These are phyloP conservation scores for Pseudogymnoascus sp. DNA, from an alignment of 2,329 filamentous ascomycete species.

Conservation along the genomic window DNA sequence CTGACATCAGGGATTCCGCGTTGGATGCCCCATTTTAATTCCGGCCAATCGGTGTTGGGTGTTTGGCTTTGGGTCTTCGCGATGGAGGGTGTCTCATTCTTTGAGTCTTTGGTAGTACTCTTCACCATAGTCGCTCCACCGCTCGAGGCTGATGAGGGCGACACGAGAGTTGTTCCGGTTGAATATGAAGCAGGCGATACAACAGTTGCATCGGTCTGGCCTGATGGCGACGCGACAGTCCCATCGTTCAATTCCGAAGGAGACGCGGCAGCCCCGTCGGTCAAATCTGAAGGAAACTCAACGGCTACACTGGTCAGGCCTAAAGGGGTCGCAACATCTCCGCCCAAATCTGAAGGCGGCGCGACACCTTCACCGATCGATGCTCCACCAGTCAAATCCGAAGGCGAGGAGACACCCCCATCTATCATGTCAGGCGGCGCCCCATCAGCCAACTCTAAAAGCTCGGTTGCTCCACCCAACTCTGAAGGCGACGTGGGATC, in stretches of 20 bases:
- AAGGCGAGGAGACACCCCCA: neutral
- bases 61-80: neutral
- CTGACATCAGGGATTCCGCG: constrained; percentile 23
- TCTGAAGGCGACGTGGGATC: neutral
- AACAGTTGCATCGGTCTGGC: neutral
- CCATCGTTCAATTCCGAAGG: neutral
- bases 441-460: neutral
- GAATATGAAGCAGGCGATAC: neutral
- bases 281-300: neutral
- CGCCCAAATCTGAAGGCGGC: neutral
- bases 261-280: neutral
- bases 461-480: no score
- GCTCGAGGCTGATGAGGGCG: neutral
- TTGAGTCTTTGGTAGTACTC: neutral
- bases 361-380: neutral
- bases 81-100: neutral
- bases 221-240: neutral
- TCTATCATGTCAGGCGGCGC: neutral
- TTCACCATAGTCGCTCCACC: neutral
- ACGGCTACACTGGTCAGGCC: neutral
- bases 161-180: neutral
- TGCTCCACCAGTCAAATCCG: neutral
- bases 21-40: neutral
- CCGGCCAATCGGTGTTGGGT: neutral
- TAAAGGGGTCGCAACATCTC: neutral